Conservation (phyloP, 225 moss, liverwort and hornwort genomes). For the Rhytidiadelphus loreus region DNA sequence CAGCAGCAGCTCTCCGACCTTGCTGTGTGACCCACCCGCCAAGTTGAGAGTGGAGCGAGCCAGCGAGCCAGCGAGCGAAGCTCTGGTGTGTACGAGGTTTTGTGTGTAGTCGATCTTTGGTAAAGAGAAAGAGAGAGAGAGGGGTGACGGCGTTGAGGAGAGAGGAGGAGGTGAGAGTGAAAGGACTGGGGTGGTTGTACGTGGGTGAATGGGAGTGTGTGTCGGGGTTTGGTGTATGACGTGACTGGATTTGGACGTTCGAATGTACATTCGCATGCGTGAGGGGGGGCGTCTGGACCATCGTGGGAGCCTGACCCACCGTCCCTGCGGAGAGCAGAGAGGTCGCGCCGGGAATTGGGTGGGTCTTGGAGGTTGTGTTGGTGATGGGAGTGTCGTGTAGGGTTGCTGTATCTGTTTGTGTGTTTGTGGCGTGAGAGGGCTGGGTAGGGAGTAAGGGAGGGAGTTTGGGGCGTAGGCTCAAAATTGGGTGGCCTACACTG, state of each 20-base stretch:
- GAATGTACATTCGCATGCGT: not conserved
- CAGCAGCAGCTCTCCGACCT: not conserved
- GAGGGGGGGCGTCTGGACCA: not conserved
- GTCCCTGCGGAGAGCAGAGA: not conserved
- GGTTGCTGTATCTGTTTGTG: not conserved
- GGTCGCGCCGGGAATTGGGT: slow-evolving; percentile 4
- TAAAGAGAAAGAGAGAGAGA: not conserved
- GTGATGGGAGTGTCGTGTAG: not conserved
- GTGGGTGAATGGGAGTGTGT: not conserved
- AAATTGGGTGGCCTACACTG: slow-evolving; percentile 1
- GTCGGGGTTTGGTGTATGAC: not conserved
- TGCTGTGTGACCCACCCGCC: not conserved
- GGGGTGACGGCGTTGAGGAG: not conserved
- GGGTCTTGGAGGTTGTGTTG: not conserved
- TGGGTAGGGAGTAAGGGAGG: not conserved
- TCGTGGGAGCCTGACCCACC: not conserved
- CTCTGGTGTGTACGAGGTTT: not conserved
- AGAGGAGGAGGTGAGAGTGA: not conserved
- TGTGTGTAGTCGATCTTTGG: not conserved
- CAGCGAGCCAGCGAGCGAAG: not conserved
- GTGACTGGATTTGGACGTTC: slow-evolving; percentile 10
- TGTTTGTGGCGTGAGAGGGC: not conserved
- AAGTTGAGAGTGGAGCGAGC: not conserved
- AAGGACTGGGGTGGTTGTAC: not conserved
- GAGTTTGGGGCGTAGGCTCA: not conserved